Evolutionary conservation across 306 rosid species (phyloP), one percentile per base, ranked within the genome.

Genomic region (Arachis stenosperma): DNA sequence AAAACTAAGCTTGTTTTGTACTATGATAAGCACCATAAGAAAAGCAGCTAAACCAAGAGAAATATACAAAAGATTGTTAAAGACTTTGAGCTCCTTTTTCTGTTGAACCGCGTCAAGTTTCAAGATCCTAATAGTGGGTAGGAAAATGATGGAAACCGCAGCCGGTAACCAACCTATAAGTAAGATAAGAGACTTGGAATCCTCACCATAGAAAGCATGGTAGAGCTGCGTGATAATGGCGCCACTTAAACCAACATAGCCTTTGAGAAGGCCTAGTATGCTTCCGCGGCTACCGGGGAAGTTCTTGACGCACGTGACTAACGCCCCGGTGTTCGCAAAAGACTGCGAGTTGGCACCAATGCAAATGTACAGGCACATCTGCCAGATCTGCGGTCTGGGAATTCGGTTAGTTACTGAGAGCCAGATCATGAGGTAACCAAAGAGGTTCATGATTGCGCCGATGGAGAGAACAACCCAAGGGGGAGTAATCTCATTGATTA

Each of bases 401-500:
- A 68, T 88, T 2, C 69, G 75, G 3, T 58, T 54, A 0, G 92
- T 85, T 17, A 92, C 93, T 0, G 93, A 78, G 0, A 89, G 81
- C 88, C 88, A 92, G 6, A 89, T 89, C 97, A 89, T 92, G 85
- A 85, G 82, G 85, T 89, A 92, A 68, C 96, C 98, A 6, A 78
- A 85, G 71, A 92, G 82, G 82, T 92, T 92, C 93, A 92, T 86
- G 15, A 71, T 30, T n/a, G 81, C 84, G 0, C 98, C 98, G n/a
- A 81, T 71, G 0, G 61, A 67, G n/a, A 92, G 92, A 0, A 86
- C 87, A 14, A 86, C 87, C 91, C 90, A 87, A 0, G 97, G 86
- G 0, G 89, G 90, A 1, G 88, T 70, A 29, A 92, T n/a, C 69
- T 92, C 97, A 17, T 89, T 89, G 79, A 89, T 57, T 7, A 92